A percentile compares a stretch with the other conserved stretches of the same genome.
phyloP scores from a whole-genome alignment of 2,329 filamentous ascomycete genomes.

The Neofusicoccum umdonicola region DNA sequence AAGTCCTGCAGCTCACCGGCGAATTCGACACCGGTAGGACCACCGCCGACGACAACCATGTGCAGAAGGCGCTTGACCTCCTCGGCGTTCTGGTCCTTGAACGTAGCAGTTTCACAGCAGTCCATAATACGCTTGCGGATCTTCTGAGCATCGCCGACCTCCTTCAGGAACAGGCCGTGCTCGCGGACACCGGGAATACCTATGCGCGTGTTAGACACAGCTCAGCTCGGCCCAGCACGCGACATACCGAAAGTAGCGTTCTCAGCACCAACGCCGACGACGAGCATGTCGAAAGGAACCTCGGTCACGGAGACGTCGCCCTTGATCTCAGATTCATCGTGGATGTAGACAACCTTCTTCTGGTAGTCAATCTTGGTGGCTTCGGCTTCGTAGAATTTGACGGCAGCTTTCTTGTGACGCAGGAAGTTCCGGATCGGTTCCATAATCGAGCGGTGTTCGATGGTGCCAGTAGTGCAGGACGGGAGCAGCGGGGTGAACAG shows the following conservation, averaged over 20 bases:
- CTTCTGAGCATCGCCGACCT: conserved; percentile 91
- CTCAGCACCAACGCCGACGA: conserved; percentile 94
- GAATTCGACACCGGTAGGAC: conserved; percentile 96
- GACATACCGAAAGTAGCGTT: conserved; percentile 88
- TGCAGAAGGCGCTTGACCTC: conserved; percentile 93
- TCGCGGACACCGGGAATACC: conserved; percentile 90
- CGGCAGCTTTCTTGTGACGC: conserved; percentile 87
- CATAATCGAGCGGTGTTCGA: conserved; percentile 99
- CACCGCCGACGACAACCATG: conserved; percentile 87
- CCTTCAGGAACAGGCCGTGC: conserved; percentile 97
- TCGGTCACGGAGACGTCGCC: conserved; percentile 78
- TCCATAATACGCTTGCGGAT: conserved; percentile 99
- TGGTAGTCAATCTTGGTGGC: conserved; percentile 93
- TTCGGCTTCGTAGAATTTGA: conserved; percentile 98
- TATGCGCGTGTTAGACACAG: conserved; percentile 26
- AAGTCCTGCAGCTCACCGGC: conserved; percentile 98
- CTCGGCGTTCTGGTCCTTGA: conserved; percentile 88
- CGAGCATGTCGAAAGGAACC: conserved; percentile 96
- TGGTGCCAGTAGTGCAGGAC: conserved; percentile 93
- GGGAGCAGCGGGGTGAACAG: conserved; percentile 96
- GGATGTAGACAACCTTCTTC: conserved; percentile 82
- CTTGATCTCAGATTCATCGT: conserved; percentile 90
- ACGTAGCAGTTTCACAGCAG: conserved; percentile 95
- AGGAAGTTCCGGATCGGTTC: conserved; percentile 96
- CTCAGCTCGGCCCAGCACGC: neutral